Percentiles rank a stretch among this genome's conserved stretches.
These are phyloP conservation scores for Pseudisothecium myosuroides DNA, from an alignment of 225 moss, liverwort and hornwort species.

Conservation along the genomic window DNA sequence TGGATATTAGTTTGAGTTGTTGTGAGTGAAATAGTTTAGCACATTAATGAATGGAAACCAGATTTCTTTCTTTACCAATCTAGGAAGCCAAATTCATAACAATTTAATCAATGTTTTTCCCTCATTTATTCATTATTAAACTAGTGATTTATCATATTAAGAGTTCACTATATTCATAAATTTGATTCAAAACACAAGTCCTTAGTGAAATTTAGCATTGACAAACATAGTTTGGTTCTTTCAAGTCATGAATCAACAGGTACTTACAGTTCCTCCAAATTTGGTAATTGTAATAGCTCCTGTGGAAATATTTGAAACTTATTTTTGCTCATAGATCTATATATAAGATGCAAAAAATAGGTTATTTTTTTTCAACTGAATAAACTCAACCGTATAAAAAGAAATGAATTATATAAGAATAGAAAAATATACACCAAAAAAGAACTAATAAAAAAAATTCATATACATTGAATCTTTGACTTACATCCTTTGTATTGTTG, in stretches of 20 bases:
- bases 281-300: neutral
- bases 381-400: neutral
- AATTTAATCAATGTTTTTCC: neutral
- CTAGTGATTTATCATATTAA: neutral
- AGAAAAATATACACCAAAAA: too few relatives aligned
- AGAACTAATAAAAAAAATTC: fast-evolving
- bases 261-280: neutral
- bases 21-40: too few relatives aligned
- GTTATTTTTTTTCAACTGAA: neutral
- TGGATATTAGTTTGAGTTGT: neutral
- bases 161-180: neutral
- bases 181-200: neutral
- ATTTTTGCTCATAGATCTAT: neutral
- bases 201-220: neutral
- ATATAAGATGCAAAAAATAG: too few relatives aligned
- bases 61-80: neutral
- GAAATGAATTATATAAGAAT: neutral
- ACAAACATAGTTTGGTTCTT: neutral
- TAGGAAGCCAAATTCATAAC: neutral
- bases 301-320: neutral
- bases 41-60: neutral
- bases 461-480: neutral
- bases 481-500: neutral
- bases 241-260: neutral
- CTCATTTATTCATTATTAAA: neutral